These are phyloP conservation scores for Elaeis guineensis DNA, from an alignment of 176 grass and related monocot genomes.

Conservation along the genomic window DNA sequence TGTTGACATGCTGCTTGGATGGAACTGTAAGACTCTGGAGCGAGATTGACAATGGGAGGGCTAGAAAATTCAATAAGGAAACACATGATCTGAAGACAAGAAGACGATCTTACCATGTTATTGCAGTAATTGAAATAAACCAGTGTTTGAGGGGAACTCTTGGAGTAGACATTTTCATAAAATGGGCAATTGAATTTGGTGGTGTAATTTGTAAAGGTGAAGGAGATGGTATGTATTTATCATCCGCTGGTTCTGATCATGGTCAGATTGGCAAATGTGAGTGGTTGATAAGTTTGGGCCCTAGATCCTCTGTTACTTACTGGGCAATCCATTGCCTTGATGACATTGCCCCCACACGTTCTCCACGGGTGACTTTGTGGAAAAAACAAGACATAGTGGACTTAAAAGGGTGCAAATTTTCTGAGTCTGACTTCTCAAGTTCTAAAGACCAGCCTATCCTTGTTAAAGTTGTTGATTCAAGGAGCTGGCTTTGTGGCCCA, in stretches of 20 bases:
- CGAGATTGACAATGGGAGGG: slow-evolving; percentile 38
- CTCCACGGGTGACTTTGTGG: slow-evolving; percentile 71
- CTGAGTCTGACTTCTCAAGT: slow-evolving; percentile 18
- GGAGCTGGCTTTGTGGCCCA: slow-evolving; percentile 48
- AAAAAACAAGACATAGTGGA: slow-evolving; percentile 41
- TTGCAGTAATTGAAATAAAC: slow-evolving; percentile 75
- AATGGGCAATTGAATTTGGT: slow-evolving; percentile 61
- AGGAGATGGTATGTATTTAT: slow-evolving; percentile 43
- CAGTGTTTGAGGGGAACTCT: slow-evolving; percentile 58
- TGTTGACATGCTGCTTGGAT: slow-evolving; percentile 81
- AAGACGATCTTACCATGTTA: slow-evolving; percentile 48
- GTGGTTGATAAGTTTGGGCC: slow-evolving; percentile 67
- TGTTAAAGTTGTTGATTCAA: slow-evolving; percentile 50
- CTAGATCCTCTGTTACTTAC: slow-evolving; percentile 44
- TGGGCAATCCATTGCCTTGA: slow-evolving; percentile 88
- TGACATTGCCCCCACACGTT: slow-evolving; percentile 69
- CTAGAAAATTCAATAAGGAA: slow-evolving; percentile 40
- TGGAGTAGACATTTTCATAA: slow-evolving; percentile 59
- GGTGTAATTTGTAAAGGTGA: slow-evolving; percentile 36
- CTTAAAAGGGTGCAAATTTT: slow-evolving; percentile 17
- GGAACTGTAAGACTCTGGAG: slow-evolving; percentile 78
- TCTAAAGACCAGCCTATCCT: slow-evolving; percentile 37
- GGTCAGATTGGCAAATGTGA: slow-evolving; percentile 67
- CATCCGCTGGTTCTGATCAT: slow-evolving; percentile 28
- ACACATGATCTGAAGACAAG: slow-evolving; percentile 17